phyloP scores from a whole-genome alignment of 2,329 filamentous ascomycete genomes.

The Chrysosporium keratinophilum region DNA sequence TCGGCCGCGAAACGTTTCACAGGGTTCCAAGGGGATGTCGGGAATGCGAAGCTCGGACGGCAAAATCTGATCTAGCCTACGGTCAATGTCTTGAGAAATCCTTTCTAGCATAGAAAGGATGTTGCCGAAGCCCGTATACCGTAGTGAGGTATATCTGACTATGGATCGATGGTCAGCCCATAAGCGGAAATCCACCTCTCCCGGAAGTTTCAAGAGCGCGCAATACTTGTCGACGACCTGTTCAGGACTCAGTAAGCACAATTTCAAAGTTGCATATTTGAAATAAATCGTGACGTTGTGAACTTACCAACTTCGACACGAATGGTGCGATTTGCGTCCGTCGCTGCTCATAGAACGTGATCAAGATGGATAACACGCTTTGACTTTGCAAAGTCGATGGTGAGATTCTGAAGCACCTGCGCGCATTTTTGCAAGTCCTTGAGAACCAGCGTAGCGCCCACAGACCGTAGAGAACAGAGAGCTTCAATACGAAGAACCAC shows the following conservation, averaged over 20 bases:
- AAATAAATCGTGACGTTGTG: neutral
- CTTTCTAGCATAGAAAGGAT: neutral
- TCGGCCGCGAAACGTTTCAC: constrained; percentile 9
- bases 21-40: neutral
- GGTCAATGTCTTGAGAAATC: neutral
- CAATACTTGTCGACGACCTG: neutral
- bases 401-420: constrained; percentile 32
- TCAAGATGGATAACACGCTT: too few species aligned
- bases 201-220: neutral
- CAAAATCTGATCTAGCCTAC: neutral
- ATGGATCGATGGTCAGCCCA: neutral
- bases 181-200: neutral
- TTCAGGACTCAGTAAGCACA: neutral
- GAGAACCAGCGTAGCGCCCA: neutral
- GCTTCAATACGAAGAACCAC: neutral
- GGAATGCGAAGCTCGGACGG: neutral
- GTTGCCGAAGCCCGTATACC: neutral
- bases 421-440: constrained; percentile 40
- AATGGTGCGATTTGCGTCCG: neutral
- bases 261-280: neutral
- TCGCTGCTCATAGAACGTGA: too few species aligned
- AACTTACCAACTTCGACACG: neutral
- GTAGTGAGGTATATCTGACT: neutral
- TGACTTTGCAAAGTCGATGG: constrained; percentile 26
- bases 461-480: neutral